These are phyloP conservation scores for Euphorbia pulcherrima DNA, from an alignment of 345 rosid genomes.

Conservation along the genomic window DNA sequence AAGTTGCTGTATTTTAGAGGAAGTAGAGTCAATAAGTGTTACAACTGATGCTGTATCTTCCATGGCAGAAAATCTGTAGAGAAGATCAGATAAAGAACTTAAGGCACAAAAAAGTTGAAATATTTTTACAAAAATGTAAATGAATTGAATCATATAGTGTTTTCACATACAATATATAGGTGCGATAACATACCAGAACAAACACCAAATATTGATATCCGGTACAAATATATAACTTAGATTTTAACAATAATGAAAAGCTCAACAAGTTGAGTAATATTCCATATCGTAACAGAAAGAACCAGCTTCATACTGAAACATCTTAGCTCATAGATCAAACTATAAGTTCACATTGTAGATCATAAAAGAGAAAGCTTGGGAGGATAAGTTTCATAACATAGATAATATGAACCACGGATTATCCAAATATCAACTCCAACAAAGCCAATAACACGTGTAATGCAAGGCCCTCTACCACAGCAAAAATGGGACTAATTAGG, in stretches of 20 bases:
- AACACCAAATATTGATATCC: neutral
- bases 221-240: neutral
- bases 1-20: constrained; percentile 92
- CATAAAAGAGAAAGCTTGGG: neutral
- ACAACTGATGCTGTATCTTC: constrained; percentile 70
- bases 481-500: neutral
- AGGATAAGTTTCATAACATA: neutral
- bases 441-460: neutral
- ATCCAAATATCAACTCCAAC: neutral
- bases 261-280: neutral
- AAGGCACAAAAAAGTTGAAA: neutral
- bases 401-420: neutral
- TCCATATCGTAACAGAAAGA: neutral
- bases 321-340: neutral
- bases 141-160: neutral
- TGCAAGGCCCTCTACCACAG: neutral
- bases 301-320: neutral
- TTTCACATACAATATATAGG: neutral
- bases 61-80: constrained; percentile 50
- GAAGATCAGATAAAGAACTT: neutral
- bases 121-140: neutral
- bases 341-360: neutral
- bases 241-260: neutral
- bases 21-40: constrained; percentile 71
- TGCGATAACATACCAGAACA: neutral